phyloP scores from a whole-genome alignment of 2,329 filamentous ascomycete genomes.

The Fusarium drepaniforme region DNA sequence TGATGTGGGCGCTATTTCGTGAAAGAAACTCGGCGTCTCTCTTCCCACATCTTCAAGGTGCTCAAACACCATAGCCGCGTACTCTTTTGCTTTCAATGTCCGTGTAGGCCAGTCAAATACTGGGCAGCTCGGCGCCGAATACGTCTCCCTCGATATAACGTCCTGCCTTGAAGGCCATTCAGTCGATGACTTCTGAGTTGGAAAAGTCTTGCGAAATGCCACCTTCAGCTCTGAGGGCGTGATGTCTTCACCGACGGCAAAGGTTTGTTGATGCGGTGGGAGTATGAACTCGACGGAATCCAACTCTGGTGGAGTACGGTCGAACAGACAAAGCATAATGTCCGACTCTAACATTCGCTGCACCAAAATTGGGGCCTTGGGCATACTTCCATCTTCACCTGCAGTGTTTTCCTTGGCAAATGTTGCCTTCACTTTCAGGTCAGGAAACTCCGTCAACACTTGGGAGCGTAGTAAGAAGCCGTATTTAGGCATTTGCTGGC shows the following conservation, averaged over 20 bases:
- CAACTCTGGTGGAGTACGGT: neutral
- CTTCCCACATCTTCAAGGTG: neutral
- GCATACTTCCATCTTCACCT: neutral
- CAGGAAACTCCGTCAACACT: neutral
- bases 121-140: neutral
- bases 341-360: neutral
- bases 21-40: neutral
- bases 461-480: conserved; percentile 47
- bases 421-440: neutral
- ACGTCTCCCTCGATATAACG: neutral
- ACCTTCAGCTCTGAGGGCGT: neutral
- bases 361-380: neutral
- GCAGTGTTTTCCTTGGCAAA: neutral
- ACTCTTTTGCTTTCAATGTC: neutral
- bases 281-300: neutral
- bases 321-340: neutral
- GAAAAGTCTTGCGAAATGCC: neutral
- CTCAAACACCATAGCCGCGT: neutral
- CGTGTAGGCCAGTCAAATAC: neutral
- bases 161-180: neutral
- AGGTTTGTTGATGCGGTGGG: neutral
- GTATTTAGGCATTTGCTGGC: conserved; percentile 45
- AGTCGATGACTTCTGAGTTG: neutral
- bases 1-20: neutral
- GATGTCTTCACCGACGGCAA: neutral